phyloP scores from a whole-genome alignment of 257 asterid species.

The Echites panduratus region DNA sequence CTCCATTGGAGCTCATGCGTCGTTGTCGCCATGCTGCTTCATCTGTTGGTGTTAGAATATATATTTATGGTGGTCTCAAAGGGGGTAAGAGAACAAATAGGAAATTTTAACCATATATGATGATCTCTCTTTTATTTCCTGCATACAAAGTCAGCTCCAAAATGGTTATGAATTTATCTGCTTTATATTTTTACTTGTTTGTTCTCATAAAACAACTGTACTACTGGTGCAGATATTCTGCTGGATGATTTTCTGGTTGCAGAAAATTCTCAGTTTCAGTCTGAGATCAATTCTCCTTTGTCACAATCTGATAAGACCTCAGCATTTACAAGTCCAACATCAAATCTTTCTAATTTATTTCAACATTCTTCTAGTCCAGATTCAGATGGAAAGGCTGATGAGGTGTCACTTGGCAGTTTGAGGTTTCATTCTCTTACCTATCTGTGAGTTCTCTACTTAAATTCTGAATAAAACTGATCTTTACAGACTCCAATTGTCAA shows the following conservation, averaged over 20 bases:
- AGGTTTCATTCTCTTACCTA: slow-evolving; percentile 44
- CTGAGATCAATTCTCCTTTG: slow-evolving; percentile 47
- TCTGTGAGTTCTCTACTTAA: slow-evolving; percentile 16
- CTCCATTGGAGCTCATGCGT: slow-evolving; percentile 76
- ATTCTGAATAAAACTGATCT: slow-evolving; percentile 5
- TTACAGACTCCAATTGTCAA: slow-evolving; percentile 4
- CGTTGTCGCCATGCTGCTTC: slow-evolving; percentile 99
- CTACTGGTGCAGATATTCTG: slow-evolving; percentile 61
- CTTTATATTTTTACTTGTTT: neutral
- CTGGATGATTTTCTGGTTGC: slow-evolving; percentile 85
- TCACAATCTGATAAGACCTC: slow-evolving; percentile 45
- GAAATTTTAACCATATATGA: neutral
- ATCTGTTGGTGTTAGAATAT: slow-evolving; percentile 84
- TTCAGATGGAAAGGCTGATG: slow-evolving; percentile 54
- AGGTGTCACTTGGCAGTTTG: slow-evolving; percentile 43
- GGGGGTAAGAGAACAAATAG: slow-evolving; percentile 54
- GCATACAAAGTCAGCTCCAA: neutral
- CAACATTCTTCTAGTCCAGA: slow-evolving; percentile 33
- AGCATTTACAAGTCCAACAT: slow-evolving; percentile 49
- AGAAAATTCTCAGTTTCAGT: slow-evolving; percentile 70
- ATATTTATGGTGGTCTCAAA: slow-evolving; percentile 81
- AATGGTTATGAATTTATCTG: neutral
- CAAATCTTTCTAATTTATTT: slow-evolving; percentile 28
- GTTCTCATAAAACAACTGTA: no score
- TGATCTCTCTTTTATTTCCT: neutral